Conservation (phyloP, 2,329 filamentous ascomycete species). For the Gliomastix tumulicola region DNA sequence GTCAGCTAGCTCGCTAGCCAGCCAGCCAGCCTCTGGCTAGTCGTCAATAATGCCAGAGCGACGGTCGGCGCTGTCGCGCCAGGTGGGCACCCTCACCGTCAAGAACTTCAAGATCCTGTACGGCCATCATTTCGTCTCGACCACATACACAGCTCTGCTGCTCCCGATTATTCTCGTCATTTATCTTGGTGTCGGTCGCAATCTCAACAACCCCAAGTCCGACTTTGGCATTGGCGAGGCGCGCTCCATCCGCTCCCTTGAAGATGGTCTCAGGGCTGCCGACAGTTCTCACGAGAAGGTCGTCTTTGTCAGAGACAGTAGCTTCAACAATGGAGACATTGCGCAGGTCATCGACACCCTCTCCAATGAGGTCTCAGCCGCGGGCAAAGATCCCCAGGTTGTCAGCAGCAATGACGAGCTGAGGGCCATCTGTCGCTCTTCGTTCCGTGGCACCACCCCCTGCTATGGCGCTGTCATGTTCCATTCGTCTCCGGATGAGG, state of each 20-base stretch:
- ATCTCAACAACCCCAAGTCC: conserved; percentile 69
- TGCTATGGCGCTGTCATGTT: conserved; percentile 72
- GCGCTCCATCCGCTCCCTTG: conserved; percentile 54
- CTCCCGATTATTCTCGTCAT: conserved; percentile 48
- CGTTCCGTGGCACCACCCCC: conserved; percentile 55
- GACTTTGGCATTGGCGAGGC: conserved; percentile 62
- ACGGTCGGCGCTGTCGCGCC: conserved; percentile 30
- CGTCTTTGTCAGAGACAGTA: conserved; percentile 70
- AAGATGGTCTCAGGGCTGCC: conserved; percentile 52
- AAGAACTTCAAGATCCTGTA: conserved; percentile 54
- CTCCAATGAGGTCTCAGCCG: conserved; percentile 9
- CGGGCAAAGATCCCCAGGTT: conserved; percentile 15
- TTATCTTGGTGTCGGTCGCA: conserved; percentile 61
- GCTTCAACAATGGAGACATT: conserved; percentile 68
- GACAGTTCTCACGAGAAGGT: conserved; percentile 53
- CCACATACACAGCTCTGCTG: conserved; percentile 46
- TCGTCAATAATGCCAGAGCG: conserved; percentile 29
- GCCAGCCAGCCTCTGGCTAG: too few relatives aligned
- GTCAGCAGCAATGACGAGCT: conserved; percentile 17
- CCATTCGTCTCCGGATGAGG: conserved; percentile 59
- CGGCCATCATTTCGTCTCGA: conserved; percentile 41
- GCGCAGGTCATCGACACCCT: conserved; percentile 54
- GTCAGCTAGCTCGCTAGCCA: too few relatives aligned
- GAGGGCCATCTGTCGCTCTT: conserved; percentile 45
- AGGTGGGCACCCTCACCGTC: conserved; percentile 46